phyloP scores from a whole-genome alignment of 495 filamentous ascomycete species.

The Penicillium canariense region DNA sequence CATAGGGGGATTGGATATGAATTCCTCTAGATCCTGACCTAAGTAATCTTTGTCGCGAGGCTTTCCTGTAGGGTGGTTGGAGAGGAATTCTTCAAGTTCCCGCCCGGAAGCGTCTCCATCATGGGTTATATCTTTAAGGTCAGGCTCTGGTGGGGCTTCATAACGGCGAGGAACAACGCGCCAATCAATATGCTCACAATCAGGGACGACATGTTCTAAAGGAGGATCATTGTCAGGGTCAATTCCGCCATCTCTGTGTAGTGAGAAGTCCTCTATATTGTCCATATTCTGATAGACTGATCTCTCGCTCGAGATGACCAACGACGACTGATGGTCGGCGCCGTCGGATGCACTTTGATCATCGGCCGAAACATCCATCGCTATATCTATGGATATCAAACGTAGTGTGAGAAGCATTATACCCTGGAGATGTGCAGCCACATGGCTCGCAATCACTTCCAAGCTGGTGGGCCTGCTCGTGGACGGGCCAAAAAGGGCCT shows the following conservation, averaged over 20 bases:
- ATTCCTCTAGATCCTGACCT: too few species aligned
- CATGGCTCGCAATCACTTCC: neutral
- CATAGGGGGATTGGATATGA: too few species aligned
- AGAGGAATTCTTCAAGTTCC: too few species aligned
- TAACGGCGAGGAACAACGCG: neutral
- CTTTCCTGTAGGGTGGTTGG: too few species aligned
- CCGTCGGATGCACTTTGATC: neutral
- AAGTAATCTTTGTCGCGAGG: too few species aligned
- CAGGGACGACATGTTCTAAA: too few species aligned
- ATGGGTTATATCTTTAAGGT: too few species aligned
- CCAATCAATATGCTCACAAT: neutral
- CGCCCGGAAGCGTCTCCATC: too few species aligned
- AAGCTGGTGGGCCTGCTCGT: neutral
- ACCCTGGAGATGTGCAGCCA: neutral
- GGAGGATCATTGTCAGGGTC: neutral
- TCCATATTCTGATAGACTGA: neutral
- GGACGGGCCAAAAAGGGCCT: too few species aligned
- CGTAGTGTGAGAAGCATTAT: neutral
- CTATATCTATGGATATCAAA: neutral
- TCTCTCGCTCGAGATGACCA: neutral
- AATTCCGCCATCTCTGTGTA: neutral
- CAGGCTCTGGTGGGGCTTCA: too few species aligned
- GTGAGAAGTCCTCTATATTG: neutral
- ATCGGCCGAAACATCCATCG: neutral
- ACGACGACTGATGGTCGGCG: neutral